Evolutionary conservation across 345 rosid species (phyloP).

Genomic region (Euphorbia tirucalli): DNA sequence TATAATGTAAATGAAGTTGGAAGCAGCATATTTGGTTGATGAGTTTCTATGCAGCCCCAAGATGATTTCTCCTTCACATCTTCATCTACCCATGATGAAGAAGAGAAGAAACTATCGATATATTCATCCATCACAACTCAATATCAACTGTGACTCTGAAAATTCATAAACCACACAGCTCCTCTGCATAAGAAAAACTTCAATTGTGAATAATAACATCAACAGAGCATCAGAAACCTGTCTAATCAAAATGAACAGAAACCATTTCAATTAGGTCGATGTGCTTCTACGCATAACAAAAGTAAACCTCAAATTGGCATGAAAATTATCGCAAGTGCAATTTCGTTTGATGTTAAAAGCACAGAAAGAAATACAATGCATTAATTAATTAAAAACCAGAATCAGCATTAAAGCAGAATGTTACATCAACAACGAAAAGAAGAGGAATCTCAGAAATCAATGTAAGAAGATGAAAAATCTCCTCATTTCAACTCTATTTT

Average conservation of each 20-base stretch:
- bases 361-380: not conserved
- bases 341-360: too few relatives aligned
- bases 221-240: too few relatives aligned
- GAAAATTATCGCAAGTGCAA: too few relatives aligned
- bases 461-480: not conserved
- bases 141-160: not conserved
- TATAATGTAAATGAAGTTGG: constrained; percentile 21
- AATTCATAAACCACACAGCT: constrained; percentile 3
- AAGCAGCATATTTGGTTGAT: constrained; percentile 21
- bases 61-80: constrained; percentile 31
- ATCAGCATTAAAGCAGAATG: not conserved
- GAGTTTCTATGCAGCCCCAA: constrained; percentile 29
- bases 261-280: not conserved
- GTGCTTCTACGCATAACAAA: too few relatives aligned
- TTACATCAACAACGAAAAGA: not conserved
- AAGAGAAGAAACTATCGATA: constrained; percentile 30
- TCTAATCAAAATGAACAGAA: not conserved
- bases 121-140: constrained; percentile 39
- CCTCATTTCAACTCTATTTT: not conserved
- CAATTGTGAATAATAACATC: too few relatives aligned
- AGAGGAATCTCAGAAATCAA: not conserved
- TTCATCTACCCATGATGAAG: constrained; percentile 30
- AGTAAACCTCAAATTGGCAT: not conserved
- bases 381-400: not conserved
- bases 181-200: not conserved